Base-by-base conservation (phyloP, 2,329 filamentous ascomycete genomes). In the Fonsecaea erecta region DNA sequence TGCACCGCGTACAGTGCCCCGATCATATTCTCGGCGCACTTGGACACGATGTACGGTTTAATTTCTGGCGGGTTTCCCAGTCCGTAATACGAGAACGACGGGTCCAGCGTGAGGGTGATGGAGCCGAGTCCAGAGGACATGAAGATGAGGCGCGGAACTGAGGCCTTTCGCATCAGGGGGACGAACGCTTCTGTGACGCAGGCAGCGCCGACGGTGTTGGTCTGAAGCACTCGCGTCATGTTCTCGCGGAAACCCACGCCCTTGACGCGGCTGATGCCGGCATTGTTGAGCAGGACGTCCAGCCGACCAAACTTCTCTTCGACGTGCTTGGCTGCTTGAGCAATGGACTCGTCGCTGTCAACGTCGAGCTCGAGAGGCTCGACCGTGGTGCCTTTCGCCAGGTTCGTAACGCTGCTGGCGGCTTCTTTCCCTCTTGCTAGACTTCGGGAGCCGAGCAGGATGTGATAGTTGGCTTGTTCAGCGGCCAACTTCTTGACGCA, bases 391-490 rank as follows among this genome's bases (percentile, higher is more conserved):
- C 60, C 59, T 8, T 21, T 14, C 14, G 63, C 66, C 7, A 68
- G 26, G 11, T 60, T 11, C n/a, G 54, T 40, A 34, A 70, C 32
- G 12, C 24, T 55, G 9, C 54, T 40, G 4, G 63, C 60, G 3
- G 67, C 63, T 68, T 81, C 0, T 67, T 80, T 56, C 75, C 79
- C 4, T 73, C 77, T 0, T 64, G 79, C 3, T 73, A 72, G 21
- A 65, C 78, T 34, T 72, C 75, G 63, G 64, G 72, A 28, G 74
- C 74, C 2, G 63, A 75, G 40, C 63, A 74, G 9, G 71, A 79
- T 60, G 68, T 72, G 30, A 37, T 61, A 63, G 26, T 63, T 70
- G 79, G 9, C 76, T 77, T 81, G 73, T 53, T 69, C 65, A 70
- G 78, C 74, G 32, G 68, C 68, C 24, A 70, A 52, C 46, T 62